Percentiles rank a stretch among this genome's conserved stretches.
Conservation (phyloP, 2,329 filamentous ascomycete species). For the Incumbomyces lentus region DNA sequence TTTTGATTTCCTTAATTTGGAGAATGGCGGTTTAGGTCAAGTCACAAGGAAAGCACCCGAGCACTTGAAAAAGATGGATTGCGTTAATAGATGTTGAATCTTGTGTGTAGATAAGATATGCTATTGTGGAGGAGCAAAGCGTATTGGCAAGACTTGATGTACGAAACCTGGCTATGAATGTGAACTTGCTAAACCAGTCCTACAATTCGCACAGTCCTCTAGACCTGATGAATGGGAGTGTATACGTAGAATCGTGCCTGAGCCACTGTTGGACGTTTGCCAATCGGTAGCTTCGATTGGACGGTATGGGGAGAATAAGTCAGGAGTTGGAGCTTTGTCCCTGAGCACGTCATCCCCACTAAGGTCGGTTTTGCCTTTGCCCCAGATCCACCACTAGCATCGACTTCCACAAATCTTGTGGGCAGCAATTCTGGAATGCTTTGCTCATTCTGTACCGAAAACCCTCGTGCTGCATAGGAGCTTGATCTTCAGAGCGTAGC, state of each 20-base stretch:
- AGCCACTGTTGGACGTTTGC: too few relatives aligned
- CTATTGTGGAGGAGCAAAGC: too few relatives aligned
- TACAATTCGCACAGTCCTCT: too few relatives aligned
- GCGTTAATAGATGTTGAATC: too few relatives aligned
- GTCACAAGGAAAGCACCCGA: too few relatives aligned
- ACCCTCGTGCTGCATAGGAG: background rate
- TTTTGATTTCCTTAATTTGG: constrained; percentile 4
- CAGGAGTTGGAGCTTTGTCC: background rate
- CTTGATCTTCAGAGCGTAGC: background rate
- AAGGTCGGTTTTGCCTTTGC: background rate
- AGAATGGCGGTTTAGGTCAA: background rate
- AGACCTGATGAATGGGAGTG: too few relatives aligned
- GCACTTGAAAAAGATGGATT: constrained; percentile 1
- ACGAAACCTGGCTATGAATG: constrained; percentile 3
- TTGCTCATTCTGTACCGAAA: background rate
- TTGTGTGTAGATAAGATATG: background rate
- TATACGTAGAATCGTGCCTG: too few relatives aligned
- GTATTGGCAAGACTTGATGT: background rate
- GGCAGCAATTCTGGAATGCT: background rate
- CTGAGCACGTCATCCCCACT: constrained; percentile 7
- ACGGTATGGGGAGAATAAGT: background rate
- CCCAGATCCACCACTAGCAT: background rate
- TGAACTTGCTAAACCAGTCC: background rate
- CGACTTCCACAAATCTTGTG: background rate
- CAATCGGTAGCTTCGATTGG: too few relatives aligned